Conservation (phyloP, 73 alveolate species). For the Blepharisma stoltei region DNA sequence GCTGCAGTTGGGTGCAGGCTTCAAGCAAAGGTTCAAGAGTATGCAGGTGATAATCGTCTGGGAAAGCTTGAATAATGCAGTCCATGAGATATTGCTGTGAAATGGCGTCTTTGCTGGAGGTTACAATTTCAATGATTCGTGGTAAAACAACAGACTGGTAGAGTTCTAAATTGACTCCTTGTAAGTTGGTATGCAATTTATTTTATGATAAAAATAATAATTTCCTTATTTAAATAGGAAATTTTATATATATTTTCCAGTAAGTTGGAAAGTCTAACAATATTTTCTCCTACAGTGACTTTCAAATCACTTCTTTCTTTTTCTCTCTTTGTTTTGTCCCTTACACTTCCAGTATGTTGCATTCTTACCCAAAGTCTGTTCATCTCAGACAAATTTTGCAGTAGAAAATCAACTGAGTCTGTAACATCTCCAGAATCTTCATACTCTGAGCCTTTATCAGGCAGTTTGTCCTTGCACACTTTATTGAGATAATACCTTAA, state of each 20-base stretch:
- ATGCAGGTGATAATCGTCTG: constrained; percentile 92
- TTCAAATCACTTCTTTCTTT: constrained; percentile 90
- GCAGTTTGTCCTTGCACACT: constrained; percentile 95
- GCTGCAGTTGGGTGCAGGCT: constrained; percentile 78
- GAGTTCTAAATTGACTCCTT: constrained; percentile 83
- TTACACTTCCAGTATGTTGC: constrained; percentile 68
- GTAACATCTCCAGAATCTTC: constrained; percentile 86
- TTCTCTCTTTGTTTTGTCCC: constrained; percentile 82
- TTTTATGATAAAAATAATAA: no score
- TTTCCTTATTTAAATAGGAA: no score
- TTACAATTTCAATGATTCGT: constrained; percentile 84
- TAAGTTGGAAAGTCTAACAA: constrained; percentile 82
- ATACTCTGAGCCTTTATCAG: constrained; percentile 88
- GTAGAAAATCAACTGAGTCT: constrained; percentile 87
- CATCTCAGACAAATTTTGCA: constrained; percentile 94
- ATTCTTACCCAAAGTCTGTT: constrained; percentile 97
- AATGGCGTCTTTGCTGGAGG: constrained; percentile 83
- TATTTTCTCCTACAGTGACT: constrained; percentile 95
- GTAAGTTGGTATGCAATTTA: no score
- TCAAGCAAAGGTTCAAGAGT: constrained; percentile 82
- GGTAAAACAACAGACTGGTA: constrained; percentile 84
- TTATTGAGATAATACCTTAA: constrained; percentile 91
- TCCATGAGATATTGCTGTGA: constrained; percentile 94
- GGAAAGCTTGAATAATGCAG: constrained; percentile 94
- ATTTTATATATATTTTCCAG: no score